Evolutionary conservation across 2,329 filamentous ascomycete genomes (phyloP), one percentile per base, ranked within the genome.

Genomic region (Scytalidium lignicola): DNA sequence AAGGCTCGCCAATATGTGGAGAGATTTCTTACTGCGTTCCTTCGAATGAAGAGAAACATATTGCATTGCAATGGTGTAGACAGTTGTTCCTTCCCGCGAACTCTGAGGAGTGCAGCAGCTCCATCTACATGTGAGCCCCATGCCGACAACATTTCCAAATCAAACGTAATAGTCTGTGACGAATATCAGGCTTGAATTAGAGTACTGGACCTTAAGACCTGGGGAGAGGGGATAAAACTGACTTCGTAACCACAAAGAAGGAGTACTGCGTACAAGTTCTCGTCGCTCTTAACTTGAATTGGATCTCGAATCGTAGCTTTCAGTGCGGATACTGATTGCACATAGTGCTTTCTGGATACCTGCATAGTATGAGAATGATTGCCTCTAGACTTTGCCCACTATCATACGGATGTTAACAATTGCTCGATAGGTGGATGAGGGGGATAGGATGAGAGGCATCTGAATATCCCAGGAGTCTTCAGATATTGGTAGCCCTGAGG

Each of bases 181-280:
- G 39, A 22, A 28, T n/a, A 29, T 47, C 32, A 40, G 15, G 7
- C n/a, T 28, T 32, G 17, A 26, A 39, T 10, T 32, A 32, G 40
- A 29, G 5, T 32, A 13, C 2, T 23, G 5, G 29, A 22, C 41
- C 15, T 32, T 28, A 46, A 48, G 23, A 10, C 23, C 10, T 26
- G 10, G n/a, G n/a, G 23, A 26, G 23, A 44, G 12, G 19, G 20
- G 26, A 29, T 13, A 21, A 21, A 10, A 49, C 48, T 44, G 32
- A 55, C 53, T 42, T 55, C 53, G 29, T 52, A 55, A 17, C 51
- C 53, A 44, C n/a, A 49, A 41, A 55, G 49, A 39, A 55, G 51
- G 3, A 55, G 47, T n/a, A 53, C 51, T n/a, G 53, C 43, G 40
- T 55, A 55, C 39, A 55, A 29, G 17, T 23, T 53, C 22, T 51